phyloP scores from a whole-genome alignment of 1,284 basidiomycete species.

The Pholiota adiposa region DNA sequence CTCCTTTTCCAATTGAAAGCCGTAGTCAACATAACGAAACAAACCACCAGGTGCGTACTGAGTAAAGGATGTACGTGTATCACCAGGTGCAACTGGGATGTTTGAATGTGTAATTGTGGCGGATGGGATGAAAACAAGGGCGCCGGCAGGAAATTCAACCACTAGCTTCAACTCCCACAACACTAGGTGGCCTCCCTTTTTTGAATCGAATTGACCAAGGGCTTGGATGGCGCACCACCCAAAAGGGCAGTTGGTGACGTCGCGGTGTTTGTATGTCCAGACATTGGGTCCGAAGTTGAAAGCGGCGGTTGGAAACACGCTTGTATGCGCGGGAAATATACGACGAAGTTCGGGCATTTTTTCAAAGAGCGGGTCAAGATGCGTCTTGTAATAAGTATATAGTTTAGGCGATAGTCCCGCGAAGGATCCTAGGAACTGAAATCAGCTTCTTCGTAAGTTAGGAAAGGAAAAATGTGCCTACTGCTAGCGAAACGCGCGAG shows the following conservation, averaged over 20 bases:
- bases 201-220: neutral
- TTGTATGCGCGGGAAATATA: neutral
- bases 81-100: neutral
- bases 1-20: neutral
- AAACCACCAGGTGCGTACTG: neutral
- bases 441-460: neutral
- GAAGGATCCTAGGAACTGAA: too few species aligned
- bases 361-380: constrained; percentile 1
- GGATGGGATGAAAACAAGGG: neutral
- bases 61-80: neutral
- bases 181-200: neutral
- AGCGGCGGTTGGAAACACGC: neutral
- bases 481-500: constrained; percentile 4
- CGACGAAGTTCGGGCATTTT: neutral
- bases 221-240: neutral
- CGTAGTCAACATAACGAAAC: neutral
- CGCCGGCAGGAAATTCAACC: neutral
- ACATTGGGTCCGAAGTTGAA: constrained; percentile 2
- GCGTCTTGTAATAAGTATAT: neutral
- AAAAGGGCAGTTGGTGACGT: neutral
- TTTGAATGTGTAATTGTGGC: neutral
- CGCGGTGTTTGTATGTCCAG: constrained; percentile 1
- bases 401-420: neutral
- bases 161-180: neutral
- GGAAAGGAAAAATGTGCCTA: neutral